Conservation (phyloP, 2,329 filamentous ascomycete species). For the Talaromyces sp. region DNA sequence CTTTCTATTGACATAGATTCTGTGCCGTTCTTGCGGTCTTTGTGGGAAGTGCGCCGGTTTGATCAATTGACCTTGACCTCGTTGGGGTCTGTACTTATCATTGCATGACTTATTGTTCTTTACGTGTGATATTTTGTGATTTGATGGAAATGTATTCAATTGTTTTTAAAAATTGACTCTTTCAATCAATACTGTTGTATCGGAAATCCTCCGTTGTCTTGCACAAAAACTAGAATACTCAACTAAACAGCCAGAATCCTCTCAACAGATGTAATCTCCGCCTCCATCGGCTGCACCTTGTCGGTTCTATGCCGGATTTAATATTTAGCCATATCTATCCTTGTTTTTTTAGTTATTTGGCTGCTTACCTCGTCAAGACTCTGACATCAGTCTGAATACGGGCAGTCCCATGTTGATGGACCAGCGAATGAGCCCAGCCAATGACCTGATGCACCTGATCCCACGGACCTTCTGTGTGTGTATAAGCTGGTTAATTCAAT, state of each 20-base stretch:
- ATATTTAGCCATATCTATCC: not conserved
- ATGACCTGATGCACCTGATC: slow-evolving; percentile 73
- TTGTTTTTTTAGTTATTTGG: not conserved
- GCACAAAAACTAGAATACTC: not conserved
- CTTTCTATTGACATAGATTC: slow-evolving; percentile 1
- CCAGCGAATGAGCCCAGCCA: slow-evolving; percentile 67
- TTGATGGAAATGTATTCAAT: not conserved
- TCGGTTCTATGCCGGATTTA: slow-evolving; percentile 55
- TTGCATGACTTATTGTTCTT: not conserved
- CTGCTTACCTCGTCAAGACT: slow-evolving; percentile 62
- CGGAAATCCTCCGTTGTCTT: not conserved
- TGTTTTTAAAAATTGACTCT: not conserved
- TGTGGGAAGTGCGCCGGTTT: not conserved
- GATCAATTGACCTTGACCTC: not conserved
- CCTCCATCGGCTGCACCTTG: slow-evolving; percentile 68
- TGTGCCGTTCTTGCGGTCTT: slow-evolving; percentile 10
- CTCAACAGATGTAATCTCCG: slow-evolving; percentile 61
- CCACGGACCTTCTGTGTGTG: slow-evolving; percentile 70
- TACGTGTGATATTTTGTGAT: not conserved
- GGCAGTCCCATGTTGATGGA: slow-evolving; percentile 67
- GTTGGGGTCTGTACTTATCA: not conserved
- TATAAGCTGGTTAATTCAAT: not conserved
- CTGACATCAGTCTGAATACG: slow-evolving; percentile 81
- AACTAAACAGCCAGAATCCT: slow-evolving; percentile 35
- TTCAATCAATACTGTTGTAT: not conserved